Percentiles rank a stretch among this genome's conserved stretches.
Conservation (phyloP, 1,284 basidiomycete genomes). For the Boletus semigastroideus region DNA sequence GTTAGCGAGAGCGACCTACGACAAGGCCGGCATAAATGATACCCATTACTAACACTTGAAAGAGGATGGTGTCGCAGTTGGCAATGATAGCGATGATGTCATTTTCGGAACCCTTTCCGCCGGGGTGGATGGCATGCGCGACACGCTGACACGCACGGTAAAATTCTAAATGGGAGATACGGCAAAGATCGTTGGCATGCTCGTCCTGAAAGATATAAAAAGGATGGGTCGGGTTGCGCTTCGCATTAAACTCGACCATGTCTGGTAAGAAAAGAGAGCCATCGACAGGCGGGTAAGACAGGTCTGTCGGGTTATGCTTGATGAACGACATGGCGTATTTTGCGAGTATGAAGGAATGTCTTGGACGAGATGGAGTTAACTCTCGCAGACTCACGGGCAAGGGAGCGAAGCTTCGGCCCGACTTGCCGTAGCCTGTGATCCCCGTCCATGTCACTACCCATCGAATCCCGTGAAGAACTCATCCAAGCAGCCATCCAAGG, state of each 20-base stretch:
- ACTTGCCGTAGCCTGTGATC: no score
- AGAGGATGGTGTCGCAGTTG: constrained; percentile 32
- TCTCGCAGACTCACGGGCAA: no score
- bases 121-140: constrained; percentile 28
- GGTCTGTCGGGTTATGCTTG: no score
- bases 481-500: no score
- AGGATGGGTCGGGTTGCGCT: constrained; percentile 15
- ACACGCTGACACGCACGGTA: constrained; percentile 31
- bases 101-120: constrained; percentile 13
- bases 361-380: no score
- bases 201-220: constrained; percentile 23
- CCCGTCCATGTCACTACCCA: no score
- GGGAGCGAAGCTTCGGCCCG: no score
- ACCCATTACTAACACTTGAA: constrained; percentile 32
- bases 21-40: constrained; percentile 32
- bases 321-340: no score
- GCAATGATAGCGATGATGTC: constrained; percentile 31
- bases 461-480: no score
- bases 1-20: constrained; percentile 12
- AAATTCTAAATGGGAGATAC: constrained; percentile 33
- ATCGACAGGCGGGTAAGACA: constrained; percentile 23
- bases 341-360: no score
- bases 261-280: constrained; percentile 25
- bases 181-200: constrained; percentile 1
- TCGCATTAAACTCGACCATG: constrained; percentile 24